Base-by-base conservation (phyloP, 768 basidiomycete genomes). In the Russula emetica region DNA sequence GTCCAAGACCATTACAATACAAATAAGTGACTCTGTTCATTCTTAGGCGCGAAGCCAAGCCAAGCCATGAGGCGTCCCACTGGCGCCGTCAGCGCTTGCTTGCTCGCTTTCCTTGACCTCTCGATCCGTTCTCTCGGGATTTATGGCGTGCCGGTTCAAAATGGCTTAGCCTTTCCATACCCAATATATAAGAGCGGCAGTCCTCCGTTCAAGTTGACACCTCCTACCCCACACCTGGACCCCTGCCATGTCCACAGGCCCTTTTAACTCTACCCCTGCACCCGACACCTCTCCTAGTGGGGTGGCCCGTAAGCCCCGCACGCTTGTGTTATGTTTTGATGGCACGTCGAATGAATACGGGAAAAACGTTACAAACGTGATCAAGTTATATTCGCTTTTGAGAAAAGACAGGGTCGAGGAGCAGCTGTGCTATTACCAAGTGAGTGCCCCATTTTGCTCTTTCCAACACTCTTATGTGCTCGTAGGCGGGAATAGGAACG, bases 351-450 rank as follows among this genome's bases (percentile, higher is more conserved):
- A 62, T 20, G 22, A 67, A 51, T 69, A 62, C 13, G n/a, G 9
- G 24, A 3, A 18, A 5, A 22, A 3, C 1, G 66, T 67, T 62
- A 77, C 78, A 6, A 79, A 78, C 64, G 72, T 79, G 32, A 72
- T 78, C 50, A 73, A 74, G 28, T 67, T 79, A 52, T 76, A 77
- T 67, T 71, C 71, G 14, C 67, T 74, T 53, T 67, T 79, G 52
- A 73, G 69, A 64, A 79, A 79, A 62, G 76, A 77, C 60, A 68
- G 71, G 45, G 71, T 66, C 1, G 68, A 70, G 1, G 73, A 74
- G 9, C 78, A 79, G 62, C 28, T 78, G 34, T 74, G 75, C 69
- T 91, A 89, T 71, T 92, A 92, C 70, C 90, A 92, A 75, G 87
- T 85, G 51, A 34, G 72, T 67, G 14, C 42, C 47, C 3, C 14